A percentile compares a stretch with the other conserved stretches of the same genome.
These are phyloP conservation scores for Trichoderma arundinaceum DNA, from an alignment of 2,329 filamentous ascomycete genomes.

Conservation along the genomic window DNA sequence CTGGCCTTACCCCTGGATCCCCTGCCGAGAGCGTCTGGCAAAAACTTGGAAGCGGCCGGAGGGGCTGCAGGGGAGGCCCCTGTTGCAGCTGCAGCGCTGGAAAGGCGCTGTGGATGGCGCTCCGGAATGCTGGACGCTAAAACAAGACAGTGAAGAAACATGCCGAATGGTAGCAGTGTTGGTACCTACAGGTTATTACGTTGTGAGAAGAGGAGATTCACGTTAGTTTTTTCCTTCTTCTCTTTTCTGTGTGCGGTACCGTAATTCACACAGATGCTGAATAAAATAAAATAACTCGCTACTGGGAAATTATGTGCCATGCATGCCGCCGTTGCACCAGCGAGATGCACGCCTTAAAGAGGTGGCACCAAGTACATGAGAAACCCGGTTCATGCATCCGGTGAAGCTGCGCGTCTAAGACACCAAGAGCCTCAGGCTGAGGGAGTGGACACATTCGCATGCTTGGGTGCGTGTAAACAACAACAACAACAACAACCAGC, in stretches of 20 bases:
- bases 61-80: slow-evolving; percentile 20
- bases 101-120: not conserved
- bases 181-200: too few species aligned
- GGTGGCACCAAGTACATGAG: not conserved
- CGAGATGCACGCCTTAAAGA: slow-evolving; percentile 1
- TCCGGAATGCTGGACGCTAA: too few species aligned
- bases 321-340: slow-evolving; percentile 11
- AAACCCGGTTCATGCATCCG: slow-evolving; percentile 27
- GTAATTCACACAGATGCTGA: too few species aligned
- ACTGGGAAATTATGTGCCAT: slow-evolving; percentile 27
- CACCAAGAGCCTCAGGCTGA: slow-evolving; percentile 4
- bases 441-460: too few species aligned
- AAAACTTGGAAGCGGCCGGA: slow-evolving; percentile 6
- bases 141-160: too few species aligned
- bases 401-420: slow-evolving; percentile 27
- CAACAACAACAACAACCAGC: not conserved
- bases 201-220: too few species aligned
- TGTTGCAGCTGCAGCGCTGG: not conserved
- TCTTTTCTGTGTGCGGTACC: too few species aligned
- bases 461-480: not conserved
- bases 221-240: too few species aligned
- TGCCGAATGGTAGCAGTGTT: too few species aligned
- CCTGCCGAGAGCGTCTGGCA: slow-evolving; percentile 13
- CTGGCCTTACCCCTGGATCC: slow-evolving; percentile 2
- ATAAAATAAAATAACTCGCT: slow-evolving; percentile 6